Evolutionary conservation across 2,329 filamentous ascomycete genomes (phyloP).

Genomic region (Aspergillus hortae): DNA sequence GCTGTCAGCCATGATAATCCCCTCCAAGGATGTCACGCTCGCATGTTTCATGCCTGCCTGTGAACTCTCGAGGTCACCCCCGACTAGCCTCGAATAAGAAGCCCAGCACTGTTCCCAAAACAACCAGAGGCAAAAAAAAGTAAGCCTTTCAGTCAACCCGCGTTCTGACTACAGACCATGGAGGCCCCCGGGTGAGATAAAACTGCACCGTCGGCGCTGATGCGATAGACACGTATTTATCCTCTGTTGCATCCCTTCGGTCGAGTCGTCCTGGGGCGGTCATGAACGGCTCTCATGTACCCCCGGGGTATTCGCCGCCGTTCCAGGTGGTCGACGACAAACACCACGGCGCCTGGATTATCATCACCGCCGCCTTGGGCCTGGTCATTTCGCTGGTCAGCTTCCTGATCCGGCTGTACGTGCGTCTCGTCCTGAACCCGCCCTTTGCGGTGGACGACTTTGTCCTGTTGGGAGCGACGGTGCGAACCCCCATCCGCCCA

Average conservation of each 20-base stretch:
- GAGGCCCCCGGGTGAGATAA: too few species aligned
- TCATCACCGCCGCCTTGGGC: conserved; percentile 37
- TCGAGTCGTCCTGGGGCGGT: not conserved
- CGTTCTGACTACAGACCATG: too few species aligned
- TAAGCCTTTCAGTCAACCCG: too few species aligned
- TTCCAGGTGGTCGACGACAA: conserved; percentile 37
- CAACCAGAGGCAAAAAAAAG: too few species aligned
- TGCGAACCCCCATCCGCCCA: conserved; percentile 12
- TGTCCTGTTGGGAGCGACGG: conserved; percentile 30
- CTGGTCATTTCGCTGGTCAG: conserved; percentile 34
- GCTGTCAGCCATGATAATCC: conserved; percentile 3
- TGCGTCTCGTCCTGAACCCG: conserved; percentile 30
- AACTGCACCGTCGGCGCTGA: too few species aligned
- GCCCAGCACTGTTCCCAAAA: too few species aligned
- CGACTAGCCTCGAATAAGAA: too few species aligned
- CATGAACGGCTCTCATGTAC: conserved; percentile 27
- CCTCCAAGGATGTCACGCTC: not conserved
- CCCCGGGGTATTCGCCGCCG: conserved; percentile 33
- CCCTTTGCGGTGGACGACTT: conserved; percentile 34
- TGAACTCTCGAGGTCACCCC: not conserved
- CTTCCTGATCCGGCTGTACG: conserved; percentile 35
- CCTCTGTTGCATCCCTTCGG: not conserved
- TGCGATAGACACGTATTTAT: too few species aligned
- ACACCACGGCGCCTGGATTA: conserved; percentile 39
- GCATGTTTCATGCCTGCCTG: not conserved